A percentile compares a stretch with the other conserved stretches of the same genome.
These are phyloP conservation scores for Colletotrichum sp. DNA, from an alignment of 2,329 filamentous ascomycete species.

Conservation along the genomic window DNA sequence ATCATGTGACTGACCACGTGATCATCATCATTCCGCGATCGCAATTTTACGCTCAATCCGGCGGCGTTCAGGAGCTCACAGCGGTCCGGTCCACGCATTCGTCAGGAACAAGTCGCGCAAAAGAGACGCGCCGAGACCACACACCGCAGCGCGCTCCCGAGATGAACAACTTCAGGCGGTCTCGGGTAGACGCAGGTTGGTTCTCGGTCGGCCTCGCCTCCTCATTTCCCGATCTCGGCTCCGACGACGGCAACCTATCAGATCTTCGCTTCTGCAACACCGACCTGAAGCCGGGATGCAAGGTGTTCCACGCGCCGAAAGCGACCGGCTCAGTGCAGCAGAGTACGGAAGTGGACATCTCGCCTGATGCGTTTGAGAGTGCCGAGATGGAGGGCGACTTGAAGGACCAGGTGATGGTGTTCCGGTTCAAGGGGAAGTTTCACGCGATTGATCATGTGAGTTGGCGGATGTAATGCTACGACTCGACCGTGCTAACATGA, in stretches of 20 bases:
- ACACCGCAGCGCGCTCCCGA: not conserved
- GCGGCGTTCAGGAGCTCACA: not conserved
- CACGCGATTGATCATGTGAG: slow-evolving; percentile 72
- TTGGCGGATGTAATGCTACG: not conserved
- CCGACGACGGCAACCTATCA: slow-evolving; percentile 40
- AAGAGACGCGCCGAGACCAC: not conserved
- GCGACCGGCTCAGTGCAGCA: slow-evolving; percentile 34
- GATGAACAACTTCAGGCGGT: slow-evolving; percentile 28
- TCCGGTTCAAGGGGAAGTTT: slow-evolving; percentile 66
- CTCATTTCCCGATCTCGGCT: slow-evolving; percentile 57
- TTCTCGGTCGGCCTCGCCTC: slow-evolving; percentile 59
- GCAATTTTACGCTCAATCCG: not conserved
- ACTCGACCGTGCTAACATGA: not conserved
- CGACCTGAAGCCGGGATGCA: slow-evolving; percentile 59
- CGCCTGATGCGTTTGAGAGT: slow-evolving; percentile 33
- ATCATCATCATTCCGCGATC: not conserved
- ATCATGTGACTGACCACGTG: not conserved
- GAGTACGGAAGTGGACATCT: slow-evolving; percentile 39
- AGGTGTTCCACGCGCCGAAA: slow-evolving; percentile 57
- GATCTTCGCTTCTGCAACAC: slow-evolving; percentile 43
- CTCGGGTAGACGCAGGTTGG: slow-evolving; percentile 45
- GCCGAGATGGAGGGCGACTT: slow-evolving; percentile 39
- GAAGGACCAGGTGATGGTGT: slow-evolving; percentile 68
- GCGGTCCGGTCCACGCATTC: not conserved
- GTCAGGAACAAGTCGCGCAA: not conserved